These are phyloP conservation scores for Barnettozyma sp. DNA, from an alignment of 805 yeast genomes.

Conservation along the genomic window DNA sequence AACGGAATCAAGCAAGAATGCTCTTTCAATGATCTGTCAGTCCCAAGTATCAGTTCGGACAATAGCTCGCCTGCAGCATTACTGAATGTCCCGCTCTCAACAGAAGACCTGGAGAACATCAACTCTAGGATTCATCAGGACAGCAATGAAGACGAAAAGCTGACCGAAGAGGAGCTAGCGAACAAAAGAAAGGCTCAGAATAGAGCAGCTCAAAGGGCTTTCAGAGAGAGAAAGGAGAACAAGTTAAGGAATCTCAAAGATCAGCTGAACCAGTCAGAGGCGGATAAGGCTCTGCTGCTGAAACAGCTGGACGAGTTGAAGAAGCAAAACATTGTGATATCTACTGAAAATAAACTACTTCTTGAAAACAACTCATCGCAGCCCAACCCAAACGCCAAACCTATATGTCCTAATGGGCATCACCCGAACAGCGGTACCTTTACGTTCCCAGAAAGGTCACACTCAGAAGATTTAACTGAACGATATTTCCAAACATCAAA, in stretches of 20 bases:
- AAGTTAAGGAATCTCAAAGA: conserved; percentile 69
- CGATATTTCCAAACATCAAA: conserved; percentile 10
- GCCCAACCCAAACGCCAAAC: not conserved
- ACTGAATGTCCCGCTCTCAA: conserved; percentile 6
- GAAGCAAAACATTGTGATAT: conserved; percentile 48
- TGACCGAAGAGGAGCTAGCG: conserved; percentile 54
- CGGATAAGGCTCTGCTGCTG: conserved; percentile 39
- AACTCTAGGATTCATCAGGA: conserved; percentile 61
- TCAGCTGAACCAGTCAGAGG: conserved; percentile 52
- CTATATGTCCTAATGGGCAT: no score
- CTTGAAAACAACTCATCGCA: conserved; percentile 27
- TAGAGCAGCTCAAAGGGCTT: conserved; percentile 96
- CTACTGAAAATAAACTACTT: conserved; percentile 56
- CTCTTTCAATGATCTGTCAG: no score
- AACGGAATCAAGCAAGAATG: conserved; percentile 10
- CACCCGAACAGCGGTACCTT: conserved; percentile 2
- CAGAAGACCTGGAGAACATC: conserved; percentile 35
- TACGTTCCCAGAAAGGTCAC: conserved; percentile 12
- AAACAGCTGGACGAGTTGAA: conserved; percentile 45
- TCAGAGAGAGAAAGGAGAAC: conserved; percentile 86
- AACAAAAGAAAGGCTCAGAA: conserved; percentile 79
- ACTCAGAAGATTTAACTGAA: conserved; percentile 4
- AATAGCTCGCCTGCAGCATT: conserved; percentile 18
- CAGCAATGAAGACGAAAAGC: conserved; percentile 58
- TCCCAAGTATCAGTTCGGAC: conserved; percentile 14